Evolutionary conservation across 2,329 filamentous ascomycete species (phyloP).

Genomic region (Fusarium musae): DNA sequence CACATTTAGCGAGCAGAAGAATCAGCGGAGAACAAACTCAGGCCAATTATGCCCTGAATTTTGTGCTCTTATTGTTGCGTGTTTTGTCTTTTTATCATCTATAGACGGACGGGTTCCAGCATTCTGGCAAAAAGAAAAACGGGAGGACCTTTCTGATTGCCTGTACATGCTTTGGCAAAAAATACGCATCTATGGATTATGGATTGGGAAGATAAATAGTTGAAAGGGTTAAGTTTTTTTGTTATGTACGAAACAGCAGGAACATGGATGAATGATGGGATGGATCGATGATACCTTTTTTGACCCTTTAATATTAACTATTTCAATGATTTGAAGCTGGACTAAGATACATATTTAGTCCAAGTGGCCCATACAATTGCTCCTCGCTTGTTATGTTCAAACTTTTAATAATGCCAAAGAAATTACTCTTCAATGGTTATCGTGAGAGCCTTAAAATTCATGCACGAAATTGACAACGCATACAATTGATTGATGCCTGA

Average conservation of each 20-base stretch:
- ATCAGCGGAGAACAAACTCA: slow-evolving; percentile 1
- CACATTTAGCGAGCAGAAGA: slow-evolving; percentile 3
- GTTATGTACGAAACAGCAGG: slow-evolving; percentile 23
- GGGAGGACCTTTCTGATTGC: background rate
- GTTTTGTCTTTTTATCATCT: slow-evolving; percentile 6
- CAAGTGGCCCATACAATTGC: background rate
- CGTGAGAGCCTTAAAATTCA: background rate
- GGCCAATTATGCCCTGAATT: background rate
- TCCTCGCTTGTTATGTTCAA: slow-evolving; percentile 25
- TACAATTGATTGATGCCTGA: background rate
- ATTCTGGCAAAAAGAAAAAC: slow-evolving; percentile 15
- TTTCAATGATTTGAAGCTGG: slow-evolving; percentile 11
- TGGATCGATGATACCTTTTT: slow-evolving; percentile 34
- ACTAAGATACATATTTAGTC: background rate
- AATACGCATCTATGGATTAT: slow-evolving; percentile 7
- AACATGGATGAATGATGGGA: slow-evolving; percentile 34
- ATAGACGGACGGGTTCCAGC: slow-evolving; percentile 37
- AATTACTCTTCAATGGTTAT: background rate
- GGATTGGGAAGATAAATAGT: slow-evolving; percentile 3
- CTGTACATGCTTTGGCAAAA: slow-evolving; percentile 5
- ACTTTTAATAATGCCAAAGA: slow-evolving; percentile 6
- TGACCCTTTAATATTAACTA: slow-evolving; percentile 15
- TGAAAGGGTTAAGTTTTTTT: slow-evolving; percentile 3
- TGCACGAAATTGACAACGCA: background rate
- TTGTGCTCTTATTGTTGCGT: background rate